These are phyloP conservation scores for Ceriops zippeliana DNA, from an alignment of 345 rosid species.

Conservation along the genomic window DNA sequence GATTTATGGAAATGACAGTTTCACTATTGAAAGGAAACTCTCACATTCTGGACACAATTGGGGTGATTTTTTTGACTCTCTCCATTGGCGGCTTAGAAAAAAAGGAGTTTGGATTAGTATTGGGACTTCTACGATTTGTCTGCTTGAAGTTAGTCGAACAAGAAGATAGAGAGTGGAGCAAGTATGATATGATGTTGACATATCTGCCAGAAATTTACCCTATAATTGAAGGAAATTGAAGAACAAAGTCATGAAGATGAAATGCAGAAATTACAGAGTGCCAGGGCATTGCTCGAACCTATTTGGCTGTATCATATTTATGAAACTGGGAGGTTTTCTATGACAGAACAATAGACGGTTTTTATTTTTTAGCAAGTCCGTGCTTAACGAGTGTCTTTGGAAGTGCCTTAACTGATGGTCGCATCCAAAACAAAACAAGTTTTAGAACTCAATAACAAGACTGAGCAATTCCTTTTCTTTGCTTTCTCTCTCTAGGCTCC, in stretches of 20 bases:
- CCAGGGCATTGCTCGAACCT: constrained; percentile 68
- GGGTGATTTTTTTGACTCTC: constrained; percentile 49
- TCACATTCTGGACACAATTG: constrained; percentile 57
- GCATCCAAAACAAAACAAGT: neutral
- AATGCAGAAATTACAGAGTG: constrained; percentile 33
- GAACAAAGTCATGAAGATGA: constrained; percentile 43
- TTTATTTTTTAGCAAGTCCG: neutral
- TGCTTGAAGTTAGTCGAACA: constrained; percentile 48
- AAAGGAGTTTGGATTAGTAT: constrained; percentile 49
- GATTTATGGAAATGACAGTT: constrained; percentile 36
- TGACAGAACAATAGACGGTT: constrained; percentile 38
- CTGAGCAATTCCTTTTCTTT: no score
- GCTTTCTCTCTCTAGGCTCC: no score
- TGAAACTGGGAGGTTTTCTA: constrained; percentile 66
- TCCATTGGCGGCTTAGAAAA: constrained; percentile 52
- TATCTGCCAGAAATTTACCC: constrained; percentile 64
- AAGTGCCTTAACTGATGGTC: neutral
- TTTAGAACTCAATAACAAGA: no score
- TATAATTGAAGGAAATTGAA: constrained; percentile 46
- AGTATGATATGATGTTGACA: constrained; percentile 64
- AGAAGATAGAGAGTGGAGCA: constrained; percentile 65
- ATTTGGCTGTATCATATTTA: constrained; percentile 79
- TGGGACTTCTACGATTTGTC: constrained; percentile 57
- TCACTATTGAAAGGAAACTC: constrained; percentile 42
- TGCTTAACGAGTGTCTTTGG: no score